A percentile compares a stretch with the other conserved stretches of the same genome.
Conservation (phyloP, 2,329 filamentous ascomycete species). For the Lasiodiplodia sp. region DNA sequence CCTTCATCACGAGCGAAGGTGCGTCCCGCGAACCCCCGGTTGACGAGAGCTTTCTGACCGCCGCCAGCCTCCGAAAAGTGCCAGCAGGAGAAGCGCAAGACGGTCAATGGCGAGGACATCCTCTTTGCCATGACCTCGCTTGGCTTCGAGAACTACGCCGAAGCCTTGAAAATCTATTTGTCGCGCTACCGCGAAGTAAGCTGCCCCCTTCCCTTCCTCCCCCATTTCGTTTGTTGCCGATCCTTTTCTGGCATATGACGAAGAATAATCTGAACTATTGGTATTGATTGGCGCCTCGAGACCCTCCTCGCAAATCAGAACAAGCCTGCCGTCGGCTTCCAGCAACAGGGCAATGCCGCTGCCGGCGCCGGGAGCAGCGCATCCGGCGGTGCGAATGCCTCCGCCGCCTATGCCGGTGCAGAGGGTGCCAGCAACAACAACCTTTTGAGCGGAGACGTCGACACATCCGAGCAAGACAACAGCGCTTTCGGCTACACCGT, state of each 20-base stretch:
- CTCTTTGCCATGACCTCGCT: conserved; percentile 98
- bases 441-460: conserved; percentile 53
- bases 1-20: conserved; percentile 99
- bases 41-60: conserved; percentile 33
- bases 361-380: conserved; percentile 40
- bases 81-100: conserved; percentile 99
- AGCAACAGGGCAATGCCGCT: conserved; percentile 42
- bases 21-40: conserved; percentile 31
- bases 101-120: conserved; percentile 98
- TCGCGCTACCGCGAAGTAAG: conserved; percentile 97
- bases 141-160: conserved; percentile 98
- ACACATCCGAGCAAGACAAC: conserved; percentile 51
- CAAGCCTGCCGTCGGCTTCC: conserved; percentile 53
- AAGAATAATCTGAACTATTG: conserved; percentile 53
- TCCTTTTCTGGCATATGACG: conserved; percentile 44
- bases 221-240: conserved; percentile 32
- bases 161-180: conserved; percentile 97
- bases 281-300: conserved; percentile 66
- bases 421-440: conserved; percentile 51
- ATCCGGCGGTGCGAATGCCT: conserved; percentile 34
- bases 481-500: conserved; percentile 52
- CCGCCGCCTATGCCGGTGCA: conserved; percentile 39
- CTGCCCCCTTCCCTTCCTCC: conserved; percentile 41
- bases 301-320: conserved; percentile 78
- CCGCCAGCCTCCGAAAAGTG: conserved; percentile 92